Base-by-base conservation (phyloP, 306 rosid species). In the Rosa rugosa region DNA sequence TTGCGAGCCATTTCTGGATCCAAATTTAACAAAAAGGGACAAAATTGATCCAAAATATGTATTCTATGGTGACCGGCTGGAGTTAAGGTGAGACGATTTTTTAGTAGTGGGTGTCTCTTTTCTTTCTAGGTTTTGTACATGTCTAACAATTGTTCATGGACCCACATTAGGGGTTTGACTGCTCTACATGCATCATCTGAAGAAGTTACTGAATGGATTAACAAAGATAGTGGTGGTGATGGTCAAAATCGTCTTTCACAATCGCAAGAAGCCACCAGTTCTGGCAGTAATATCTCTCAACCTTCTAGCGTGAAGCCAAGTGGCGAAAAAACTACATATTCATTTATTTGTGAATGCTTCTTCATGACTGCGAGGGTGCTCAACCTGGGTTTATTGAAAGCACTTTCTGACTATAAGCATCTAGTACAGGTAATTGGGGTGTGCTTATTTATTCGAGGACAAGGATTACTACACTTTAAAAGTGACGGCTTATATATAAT, bases 291-390 rank as follows among this genome's bases (percentile, higher is more conserved):
- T 85, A 77, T 84, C 57, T 77, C 78, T 79, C 89, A 80, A 69
- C 73, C 84, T 70, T 84, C 90, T 46, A 82, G 75, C 18, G 71
- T 76, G 80, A 86, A 83, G 75, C 77, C 82, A 41, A 83, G 73
- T 57, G 80, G 84, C 80, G 94, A 88, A 81, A 92, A 85, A 83
- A 71, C 83, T 51, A 93, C 88, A 77, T n/a, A n/a, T n/a, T 74
- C 96, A 71, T 96, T 96, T 87, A 96, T 93, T 82, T 93, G 98
- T 10, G 99, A 96, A 88, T 96, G 99, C 87, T 96, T 96, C 94
- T 96, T 91, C 87, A 96, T 96, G 97, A 96, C 98, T 60, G 94
- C 94, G 51, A 90, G 99, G 88, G 98, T 93, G 85, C 97, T 96
- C 82, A 88, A 96, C 83, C 80, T 96, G 82, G 99, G 99, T 69